A percentile compares a stretch with the other conserved stretches of the same genome.
These are phyloP conservation scores for Agapanthus africanus DNA, from an alignment of 106 monocot genomes.

Conservation along the genomic window DNA sequence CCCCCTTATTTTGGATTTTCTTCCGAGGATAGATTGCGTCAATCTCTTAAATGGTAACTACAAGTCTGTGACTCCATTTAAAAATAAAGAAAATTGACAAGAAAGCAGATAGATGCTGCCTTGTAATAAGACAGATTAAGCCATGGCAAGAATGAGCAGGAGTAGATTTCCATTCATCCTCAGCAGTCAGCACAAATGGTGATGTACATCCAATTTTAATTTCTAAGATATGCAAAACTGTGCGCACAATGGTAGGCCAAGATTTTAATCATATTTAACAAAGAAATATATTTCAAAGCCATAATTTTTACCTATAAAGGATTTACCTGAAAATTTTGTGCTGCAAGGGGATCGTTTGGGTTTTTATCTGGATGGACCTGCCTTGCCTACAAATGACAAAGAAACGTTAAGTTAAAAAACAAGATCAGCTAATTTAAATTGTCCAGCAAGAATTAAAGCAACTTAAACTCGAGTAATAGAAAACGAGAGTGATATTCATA, in stretches of 20 bases:
- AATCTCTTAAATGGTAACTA: neutral
- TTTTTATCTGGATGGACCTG: conserved; percentile 23
- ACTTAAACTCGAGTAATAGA: too few species aligned
- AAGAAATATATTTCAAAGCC: too few species aligned
- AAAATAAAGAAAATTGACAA: neutral
- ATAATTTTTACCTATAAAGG: too few species aligned
- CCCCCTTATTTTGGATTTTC: neutral
- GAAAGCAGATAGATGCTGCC: neutral
- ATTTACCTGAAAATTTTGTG: conserved; percentile 25
- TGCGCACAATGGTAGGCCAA: too few species aligned
- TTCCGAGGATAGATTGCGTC: neutral
- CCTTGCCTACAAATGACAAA: conserved; percentile 20
- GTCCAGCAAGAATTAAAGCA: too few species aligned
- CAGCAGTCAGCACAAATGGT: neutral
- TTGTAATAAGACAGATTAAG: neutral
- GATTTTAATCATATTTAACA: too few species aligned
- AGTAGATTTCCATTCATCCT: neutral
- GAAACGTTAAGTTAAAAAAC: too few species aligned
- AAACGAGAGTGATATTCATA: too few species aligned
- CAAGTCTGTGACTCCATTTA: neutral
- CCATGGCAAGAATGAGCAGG: neutral
- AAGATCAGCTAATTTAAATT: too few species aligned
- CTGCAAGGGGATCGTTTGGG: conserved; percentile 12
- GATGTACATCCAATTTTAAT: neutral
- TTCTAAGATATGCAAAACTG: neutral